Conservation (phyloP, 2,329 filamentous ascomycete species). For the Ascochyta pisi region DNA sequence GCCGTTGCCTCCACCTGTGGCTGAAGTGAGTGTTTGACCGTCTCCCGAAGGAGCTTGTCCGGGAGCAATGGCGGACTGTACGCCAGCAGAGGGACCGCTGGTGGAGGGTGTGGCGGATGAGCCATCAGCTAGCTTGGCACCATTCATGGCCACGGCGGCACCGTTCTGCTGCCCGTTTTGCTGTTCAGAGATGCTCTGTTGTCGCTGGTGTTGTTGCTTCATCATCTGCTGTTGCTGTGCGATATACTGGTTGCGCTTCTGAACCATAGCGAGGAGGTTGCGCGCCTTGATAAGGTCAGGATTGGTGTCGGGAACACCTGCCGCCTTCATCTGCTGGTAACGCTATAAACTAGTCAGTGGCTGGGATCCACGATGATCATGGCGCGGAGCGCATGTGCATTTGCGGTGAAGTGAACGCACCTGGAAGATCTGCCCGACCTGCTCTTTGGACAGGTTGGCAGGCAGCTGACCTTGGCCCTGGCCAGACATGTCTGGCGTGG, state of each 20-base stretch:
- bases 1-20: slow-evolving; percentile 28
- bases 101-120: slow-evolving; percentile 30
- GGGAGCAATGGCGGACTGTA: slow-evolving; percentile 34
- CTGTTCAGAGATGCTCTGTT: slow-evolving; percentile 60
- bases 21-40: slow-evolving; percentile 43
- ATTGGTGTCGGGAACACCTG: slow-evolving; percentile 80
- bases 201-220: slow-evolving; percentile 62
- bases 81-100: slow-evolving; percentile 30
- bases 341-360: slow-evolving; percentile 66
- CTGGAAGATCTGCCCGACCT: slow-evolving; percentile 75
- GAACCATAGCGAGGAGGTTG: slow-evolving; percentile 75
- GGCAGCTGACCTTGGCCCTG: slow-evolving; percentile 63
- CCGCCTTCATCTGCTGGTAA: slow-evolving; percentile 86
- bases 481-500: slow-evolving; percentile 71
- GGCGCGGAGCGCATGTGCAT: slow-evolving; percentile 10
- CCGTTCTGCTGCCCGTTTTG: slow-evolving; percentile 60
- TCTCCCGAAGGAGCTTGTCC: slow-evolving; percentile 49
- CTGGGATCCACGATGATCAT: not conserved
- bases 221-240: slow-evolving; percentile 48
- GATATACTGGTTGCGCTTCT: slow-evolving; percentile 63
- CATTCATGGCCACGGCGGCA: slow-evolving; percentile 53
- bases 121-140: slow-evolving; percentile 48
- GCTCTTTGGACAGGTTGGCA: slow-evolving; percentile 74
- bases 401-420: slow-evolving; percentile 55
- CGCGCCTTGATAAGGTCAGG: slow-evolving; percentile 87